phyloP scores from a whole-genome alignment of 192 early-diverging fungal genomes.

The Backusella parvicylindrica region DNA sequence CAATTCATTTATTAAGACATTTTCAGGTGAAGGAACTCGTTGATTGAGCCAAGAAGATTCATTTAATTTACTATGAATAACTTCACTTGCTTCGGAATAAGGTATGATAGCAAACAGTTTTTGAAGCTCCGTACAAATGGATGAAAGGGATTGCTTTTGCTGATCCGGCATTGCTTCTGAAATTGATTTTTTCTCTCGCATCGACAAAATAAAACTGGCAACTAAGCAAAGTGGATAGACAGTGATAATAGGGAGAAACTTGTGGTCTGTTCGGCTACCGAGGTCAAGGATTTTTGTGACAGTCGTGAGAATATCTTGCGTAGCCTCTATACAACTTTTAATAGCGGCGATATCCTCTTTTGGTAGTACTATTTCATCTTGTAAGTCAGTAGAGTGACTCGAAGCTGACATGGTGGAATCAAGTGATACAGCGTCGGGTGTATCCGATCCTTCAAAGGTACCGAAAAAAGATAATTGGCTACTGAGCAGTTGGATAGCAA shows the following conservation, averaged over 20 bases:
- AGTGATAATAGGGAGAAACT: not conserved
- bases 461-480: not conserved
- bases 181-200: not conserved
- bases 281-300: not conserved
- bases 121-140: not conserved
- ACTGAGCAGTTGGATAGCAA: not conserved
- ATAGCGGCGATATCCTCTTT: not conserved
- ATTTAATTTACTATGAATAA: not conserved
- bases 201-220: not conserved
- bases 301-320: slow-evolving; percentile 7
- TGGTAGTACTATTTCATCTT: not conserved
- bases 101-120: not conserved
- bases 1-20: not conserved
- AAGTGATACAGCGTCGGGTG: not conserved
- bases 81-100: not conserved
- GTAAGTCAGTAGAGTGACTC: not conserved
- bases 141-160: not conserved
- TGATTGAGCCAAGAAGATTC: not conserved
- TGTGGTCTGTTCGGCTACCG: not conserved
- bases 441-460: not conserved
- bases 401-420: not conserved
- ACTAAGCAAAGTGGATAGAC: not conserved
- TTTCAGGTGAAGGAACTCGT: not conserved
- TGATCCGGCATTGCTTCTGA: not conserved
- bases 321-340: not conserved